Evolutionary conservation across 352 stramenopile species (phyloP).

Genomic region (Pythium insidiosum): DNA sequence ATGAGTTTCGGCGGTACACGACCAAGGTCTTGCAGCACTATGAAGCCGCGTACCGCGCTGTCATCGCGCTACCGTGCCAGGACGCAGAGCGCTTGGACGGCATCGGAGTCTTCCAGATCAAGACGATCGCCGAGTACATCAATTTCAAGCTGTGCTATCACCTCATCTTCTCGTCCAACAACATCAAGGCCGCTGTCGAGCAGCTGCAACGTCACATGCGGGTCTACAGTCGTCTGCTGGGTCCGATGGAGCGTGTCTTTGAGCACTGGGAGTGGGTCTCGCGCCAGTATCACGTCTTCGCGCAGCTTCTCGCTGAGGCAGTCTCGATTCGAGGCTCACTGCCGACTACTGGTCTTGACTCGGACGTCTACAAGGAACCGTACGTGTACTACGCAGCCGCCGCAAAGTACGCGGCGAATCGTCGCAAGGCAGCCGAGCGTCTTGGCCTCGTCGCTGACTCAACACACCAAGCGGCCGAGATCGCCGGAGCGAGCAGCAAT

Average conservation of each 20-base stretch:
- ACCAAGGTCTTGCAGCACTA: conserved; percentile 85
- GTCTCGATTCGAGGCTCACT: conserved; percentile 58
- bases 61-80: conserved; percentile 44
- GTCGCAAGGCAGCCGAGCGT: conserved; percentile 52
- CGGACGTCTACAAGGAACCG: conserved; percentile 79
- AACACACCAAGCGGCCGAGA: too few species aligned
- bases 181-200: conserved; percentile 77
- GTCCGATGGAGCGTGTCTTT: conserved; percentile 48
- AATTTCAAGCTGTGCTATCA: conserved; percentile 88
- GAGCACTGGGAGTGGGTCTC: conserved; percentile 84
- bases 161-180: conserved; percentile 79
- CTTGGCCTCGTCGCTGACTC: conserved; percentile 46
- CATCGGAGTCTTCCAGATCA: conserved; percentile 51
- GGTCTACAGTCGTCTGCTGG: conserved; percentile 45
- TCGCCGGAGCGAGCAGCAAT: conserved; percentile 4
- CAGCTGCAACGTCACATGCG: conserved; percentile 79
- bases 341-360: conserved; percentile 47
- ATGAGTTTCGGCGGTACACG: conserved; percentile 81
- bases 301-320: conserved; percentile 69
- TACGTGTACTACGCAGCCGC: conserved; percentile 83
- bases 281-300: conserved; percentile 84
- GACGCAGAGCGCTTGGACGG: conserved; percentile 26
- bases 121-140: conserved; percentile 82
- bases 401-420: conserved; percentile 77
- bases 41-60: conserved; percentile 64